Percentiles rank a stretch among this genome's conserved stretches.
Conservation (phyloP, 768 basidiomycete species). For the Xerocomus potaroensis region DNA sequence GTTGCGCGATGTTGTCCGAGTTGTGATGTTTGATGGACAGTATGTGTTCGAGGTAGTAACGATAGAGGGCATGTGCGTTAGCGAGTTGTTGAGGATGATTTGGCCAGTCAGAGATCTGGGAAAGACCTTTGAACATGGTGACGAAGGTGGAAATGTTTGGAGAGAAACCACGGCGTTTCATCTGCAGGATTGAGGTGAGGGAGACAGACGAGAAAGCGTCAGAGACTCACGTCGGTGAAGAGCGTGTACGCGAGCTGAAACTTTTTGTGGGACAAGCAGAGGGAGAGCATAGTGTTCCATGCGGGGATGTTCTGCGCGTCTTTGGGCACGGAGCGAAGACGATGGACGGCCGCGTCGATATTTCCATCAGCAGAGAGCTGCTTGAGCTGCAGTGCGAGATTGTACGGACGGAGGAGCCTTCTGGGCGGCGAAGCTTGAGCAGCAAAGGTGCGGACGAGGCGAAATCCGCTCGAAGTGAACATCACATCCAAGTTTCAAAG, state of each 20-base stretch:
- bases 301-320: slow-evolving; percentile 71
- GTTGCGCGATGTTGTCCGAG: slow-evolving; percentile 44
- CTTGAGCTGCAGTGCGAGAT: slow-evolving; percentile 55
- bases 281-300: slow-evolving; percentile 78
- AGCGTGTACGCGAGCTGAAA: slow-evolving; percentile 61
- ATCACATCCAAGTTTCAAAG: not conserved
- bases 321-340: slow-evolving; percentile 64
- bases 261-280: slow-evolving; percentile 51
- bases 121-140: slow-evolving; percentile 64
- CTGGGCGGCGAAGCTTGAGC: not conserved
- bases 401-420: slow-evolving; percentile 55
- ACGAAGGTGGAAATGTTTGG: slow-evolving; percentile 65
- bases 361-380: slow-evolving; percentile 52
- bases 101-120: slow-evolving; percentile 59
- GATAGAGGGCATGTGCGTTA: slow-evolving; percentile 58
- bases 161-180: slow-evolving; percentile 78
- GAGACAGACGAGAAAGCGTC: slow-evolving; percentile 10
- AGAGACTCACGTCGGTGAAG: slow-evolving; percentile 57
- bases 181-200: slow-evolving; percentile 39
- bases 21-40: slow-evolving; percentile 46
- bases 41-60: slow-evolving; percentile 49
- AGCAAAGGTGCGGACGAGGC: slow-evolving; percentile 5
- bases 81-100: slow-evolving; percentile 55
- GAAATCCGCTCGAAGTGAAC: not conserved
- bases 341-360: slow-evolving; percentile 57